Evolutionary conservation across 352 stramenopile species (phyloP).

Genomic region (Lagenidium giganteum): DNA sequence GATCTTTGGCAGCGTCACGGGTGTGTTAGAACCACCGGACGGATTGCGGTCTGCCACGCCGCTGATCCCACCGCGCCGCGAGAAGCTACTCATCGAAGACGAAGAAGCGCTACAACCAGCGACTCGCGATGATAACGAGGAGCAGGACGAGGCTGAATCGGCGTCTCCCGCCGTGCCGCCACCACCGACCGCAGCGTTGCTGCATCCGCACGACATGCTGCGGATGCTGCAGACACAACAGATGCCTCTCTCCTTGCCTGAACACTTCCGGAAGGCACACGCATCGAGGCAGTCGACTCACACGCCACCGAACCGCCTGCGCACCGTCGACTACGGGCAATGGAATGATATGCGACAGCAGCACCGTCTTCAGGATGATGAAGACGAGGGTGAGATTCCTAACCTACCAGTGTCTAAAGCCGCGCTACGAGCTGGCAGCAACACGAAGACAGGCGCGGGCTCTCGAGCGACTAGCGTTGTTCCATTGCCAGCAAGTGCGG

Average conservation of each 20-base stretch:
- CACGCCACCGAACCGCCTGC: slow-evolving; percentile 1
- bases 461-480: no score
- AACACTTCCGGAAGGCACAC: slow-evolving; percentile 52
- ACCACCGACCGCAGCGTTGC: slow-evolving; percentile 19
- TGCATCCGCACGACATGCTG: slow-evolving; percentile 62
- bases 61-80: no score
- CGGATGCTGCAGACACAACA: slow-evolving; percentile 56
- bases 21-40: no score
- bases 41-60: no score
- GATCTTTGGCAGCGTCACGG: slow-evolving; percentile 30
- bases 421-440: no score
- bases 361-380: slow-evolving; percentile 1
- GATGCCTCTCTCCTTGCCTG: slow-evolving; percentile 57
- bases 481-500: background rate
- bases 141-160: slow-evolving; percentile 1
- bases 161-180: background rate
- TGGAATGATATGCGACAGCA: slow-evolving; percentile 18
- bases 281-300: no score
- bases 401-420: background rate
- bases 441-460: background rate
- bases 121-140: slow-evolving; percentile 12
- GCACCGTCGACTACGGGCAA: slow-evolving; percentile 1
- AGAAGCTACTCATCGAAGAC: no score
- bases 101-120: background rate
- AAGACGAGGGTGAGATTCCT: background rate